These are phyloP conservation scores for Yamadazyma akitaensis DNA, from an alignment of 805 yeast genomes.

Conservation along the genomic window DNA sequence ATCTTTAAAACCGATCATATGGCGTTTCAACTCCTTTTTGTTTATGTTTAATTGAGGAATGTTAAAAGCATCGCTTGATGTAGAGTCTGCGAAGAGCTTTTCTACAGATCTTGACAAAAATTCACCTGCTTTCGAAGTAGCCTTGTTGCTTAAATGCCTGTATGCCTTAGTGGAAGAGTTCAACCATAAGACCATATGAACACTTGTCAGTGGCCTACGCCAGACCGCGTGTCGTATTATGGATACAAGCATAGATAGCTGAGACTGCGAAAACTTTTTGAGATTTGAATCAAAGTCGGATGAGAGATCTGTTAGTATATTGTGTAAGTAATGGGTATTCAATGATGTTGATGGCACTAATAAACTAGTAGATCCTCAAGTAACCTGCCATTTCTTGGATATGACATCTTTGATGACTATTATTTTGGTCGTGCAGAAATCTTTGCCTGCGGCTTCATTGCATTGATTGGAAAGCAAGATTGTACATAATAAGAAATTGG, in stretches of 20 bases:
- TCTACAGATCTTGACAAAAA: background rate
- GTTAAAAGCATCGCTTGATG: background rate
- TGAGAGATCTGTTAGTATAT: background rate
- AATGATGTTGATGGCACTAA: no score
- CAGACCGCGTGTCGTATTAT: background rate
- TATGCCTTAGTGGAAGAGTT: background rate
- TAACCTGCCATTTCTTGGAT: no score
- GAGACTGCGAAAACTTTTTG: background rate
- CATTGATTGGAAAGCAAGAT: no score
- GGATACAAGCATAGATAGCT: background rate
- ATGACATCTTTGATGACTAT: no score
- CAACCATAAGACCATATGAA: background rate
- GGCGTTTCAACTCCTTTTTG: background rate
- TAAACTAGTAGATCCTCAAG: no score
- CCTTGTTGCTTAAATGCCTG: background rate
- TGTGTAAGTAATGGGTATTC: no score
- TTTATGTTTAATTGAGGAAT: constrained; percentile 1
- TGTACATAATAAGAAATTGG: no score
- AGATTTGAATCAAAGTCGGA: background rate
- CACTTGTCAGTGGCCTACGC: background rate
- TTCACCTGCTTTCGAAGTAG: background rate
- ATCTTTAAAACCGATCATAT: background rate
- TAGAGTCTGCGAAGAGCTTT: background rate
- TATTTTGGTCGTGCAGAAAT: no score
- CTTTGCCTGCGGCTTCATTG: no score